Conservation (phyloP, 805 yeast species). For the Jamesozyma jinghongensis region DNA sequence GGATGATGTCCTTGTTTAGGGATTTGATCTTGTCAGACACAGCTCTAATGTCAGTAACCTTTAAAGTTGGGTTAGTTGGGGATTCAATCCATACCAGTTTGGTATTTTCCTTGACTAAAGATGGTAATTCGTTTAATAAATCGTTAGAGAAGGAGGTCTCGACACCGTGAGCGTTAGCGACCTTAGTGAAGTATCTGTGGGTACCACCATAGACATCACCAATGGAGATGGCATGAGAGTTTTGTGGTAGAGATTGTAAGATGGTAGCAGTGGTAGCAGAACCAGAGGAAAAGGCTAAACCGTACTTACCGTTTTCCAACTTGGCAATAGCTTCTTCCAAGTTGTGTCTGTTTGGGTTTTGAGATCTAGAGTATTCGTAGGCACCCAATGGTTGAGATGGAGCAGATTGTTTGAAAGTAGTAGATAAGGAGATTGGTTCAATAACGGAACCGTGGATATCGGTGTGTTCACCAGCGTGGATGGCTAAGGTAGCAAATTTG, state of each 20-base stretch:
- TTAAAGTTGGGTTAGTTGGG: constrained; percentile 81
- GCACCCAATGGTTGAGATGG: constrained; percentile 72
- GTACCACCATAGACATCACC: constrained; percentile 91
- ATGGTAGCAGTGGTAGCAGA: constrained; percentile 75
- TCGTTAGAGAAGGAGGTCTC: constrained; percentile 57
- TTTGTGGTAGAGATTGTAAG: constrained; percentile 62
- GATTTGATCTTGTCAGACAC: constrained; percentile 49
- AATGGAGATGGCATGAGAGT: constrained; percentile 66
- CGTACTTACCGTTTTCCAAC: constrained; percentile 66
- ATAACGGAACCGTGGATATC: constrained; percentile 78
- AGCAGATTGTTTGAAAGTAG: constrained; percentile 73
- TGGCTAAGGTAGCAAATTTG: constrained; percentile 68
- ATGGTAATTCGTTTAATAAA: constrained; percentile 49
- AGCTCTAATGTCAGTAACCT: constrained; percentile 62
- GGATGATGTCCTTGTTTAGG: constrained; percentile 43
- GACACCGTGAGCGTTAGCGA: constrained; percentile 72
- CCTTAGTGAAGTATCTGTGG: constrained; percentile 81
- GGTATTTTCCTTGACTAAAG: constrained; percentile 51
- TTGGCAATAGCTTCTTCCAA: constrained; percentile 74
- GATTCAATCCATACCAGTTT: constrained; percentile 80
- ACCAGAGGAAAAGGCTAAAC: constrained; percentile 76
- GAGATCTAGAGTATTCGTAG: constrained; percentile 78
- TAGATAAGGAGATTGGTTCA: constrained; percentile 72
- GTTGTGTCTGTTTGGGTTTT: constrained; percentile 78
- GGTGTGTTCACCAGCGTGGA: constrained; percentile 76